Evolutionary conservation across 208 protist species (phyloP), one percentile per base, ranked within the genome.

Genomic region (Leishmania mexicana): DNA sequence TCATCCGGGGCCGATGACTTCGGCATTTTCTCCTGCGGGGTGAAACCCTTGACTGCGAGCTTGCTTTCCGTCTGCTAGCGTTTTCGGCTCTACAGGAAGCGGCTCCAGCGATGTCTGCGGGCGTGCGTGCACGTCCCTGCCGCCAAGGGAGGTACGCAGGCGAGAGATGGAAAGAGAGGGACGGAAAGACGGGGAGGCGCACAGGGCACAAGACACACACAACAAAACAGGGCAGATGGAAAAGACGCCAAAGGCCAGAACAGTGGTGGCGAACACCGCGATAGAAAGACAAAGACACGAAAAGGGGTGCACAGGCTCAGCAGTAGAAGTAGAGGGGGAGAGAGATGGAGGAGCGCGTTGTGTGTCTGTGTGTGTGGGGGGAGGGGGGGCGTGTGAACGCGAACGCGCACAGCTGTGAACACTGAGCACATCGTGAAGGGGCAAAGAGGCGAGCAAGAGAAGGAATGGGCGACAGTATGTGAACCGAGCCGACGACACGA

Each of bases 1-100:
- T 88, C 80, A 67, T 92, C 90, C n/a, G 79, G 79, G 0, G 83
- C 51, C 2, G 71, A 74, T 0, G 40, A 15, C 49, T 65, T 75
- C 3, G 80, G 58, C 79, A 85, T 85, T 42, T 38, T 38, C 60
- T 38, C 31, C 11, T 1, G n/a, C 11, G n/a, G 60, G 24, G 60
- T 31, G 11, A 38, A 11, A 38, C 15, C 28, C 5, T 67, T 1
- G 1, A 17, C 24, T 8, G 3, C 11, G n/a, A 13, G n/a, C 1
- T 67, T 11, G 13, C 2, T 10, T n/a, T 67, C 28, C 10, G 24
- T 7, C n/a, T 19, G n/a, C n/a, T 40, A 6, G 28, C 8, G 24
- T 67, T 31, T 38, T 31, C n/a, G n/a, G n/a, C 62, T 68, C 62
- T 40, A 31, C 31, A 1, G 3, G n/a, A 67, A 40, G n/a, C 3